Evolutionary conservation across 2,329 filamentous ascomycete species (phyloP), one percentile per base, ranked within the genome.

Genomic region (Pestalotiopsis sp.): DNA sequence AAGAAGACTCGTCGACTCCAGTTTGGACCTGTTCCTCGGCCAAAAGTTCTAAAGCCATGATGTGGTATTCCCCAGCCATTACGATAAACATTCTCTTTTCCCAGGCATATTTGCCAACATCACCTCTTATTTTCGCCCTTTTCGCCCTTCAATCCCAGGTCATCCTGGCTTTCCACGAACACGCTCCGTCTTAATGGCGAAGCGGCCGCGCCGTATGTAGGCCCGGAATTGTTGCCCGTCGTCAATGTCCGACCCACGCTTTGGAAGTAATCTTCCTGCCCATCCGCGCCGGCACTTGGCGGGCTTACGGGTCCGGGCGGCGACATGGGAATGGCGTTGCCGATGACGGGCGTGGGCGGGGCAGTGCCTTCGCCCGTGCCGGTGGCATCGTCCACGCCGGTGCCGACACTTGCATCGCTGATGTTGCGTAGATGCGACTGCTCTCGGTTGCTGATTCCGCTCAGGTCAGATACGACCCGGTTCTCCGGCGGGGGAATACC

Each of bases 141-240:
- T 9, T 23, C 41, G 20, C 23, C 52, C 20, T 49, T 31, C 2
- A 68, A 74, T 11, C 74, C 77, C 74, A 81, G 77, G 72, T 84
- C 82, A 56, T 83, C 81, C 36, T 77, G 76, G n/a, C 78, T 79
- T 72, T 84, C 83, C 6, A 76, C 74, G 57, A 85, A 84, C 52
- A 82, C 78, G 36, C 82, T 84, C 75, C 76, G 80, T 65, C 82
- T 77, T 25, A 69, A 69, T n/a, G 67, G 61, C 9, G 65, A 41
- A 41, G 67, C 14, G 67, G 67, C 66, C 57, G 67, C 41, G 65
- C 61, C 31, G 27, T 17, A 17, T 20, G 27, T 31, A 14, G 27
- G 45, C 61, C 61, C 36, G 49, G 23, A 67, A 68, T 67, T 65
- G 14, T 64, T 69, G 68, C 67, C 69, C 41, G 59, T 62, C 3